Conservation (phyloP, 2,329 filamentous ascomycete species). For the Pyrenophora teres region DNA sequence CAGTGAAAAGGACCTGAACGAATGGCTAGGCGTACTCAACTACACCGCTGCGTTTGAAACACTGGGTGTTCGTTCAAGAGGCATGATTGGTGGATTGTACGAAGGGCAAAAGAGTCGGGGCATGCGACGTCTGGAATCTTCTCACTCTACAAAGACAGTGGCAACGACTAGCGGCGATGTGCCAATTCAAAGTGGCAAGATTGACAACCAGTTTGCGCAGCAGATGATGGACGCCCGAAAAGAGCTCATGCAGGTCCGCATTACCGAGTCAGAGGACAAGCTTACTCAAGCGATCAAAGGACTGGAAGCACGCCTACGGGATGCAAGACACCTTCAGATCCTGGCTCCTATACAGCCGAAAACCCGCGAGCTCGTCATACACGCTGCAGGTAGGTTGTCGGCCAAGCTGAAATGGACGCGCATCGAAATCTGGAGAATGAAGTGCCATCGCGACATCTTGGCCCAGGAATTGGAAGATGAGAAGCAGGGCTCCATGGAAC, state of each 20-base stretch:
- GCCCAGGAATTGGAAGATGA: constrained; percentile 86
- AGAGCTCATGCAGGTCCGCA: constrained; percentile 81
- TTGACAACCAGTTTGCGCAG: constrained; percentile 80
- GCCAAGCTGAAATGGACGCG: constrained; percentile 93
- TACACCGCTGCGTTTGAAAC: constrained; percentile 94
- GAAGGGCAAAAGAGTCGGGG: constrained; percentile 78
- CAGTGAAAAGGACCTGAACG: constrained; percentile 88
- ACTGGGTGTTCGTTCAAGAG: constrained; percentile 86
- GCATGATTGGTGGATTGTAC: constrained; percentile 81
- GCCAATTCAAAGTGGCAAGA: constrained; percentile 71
- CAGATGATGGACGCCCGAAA: constrained; percentile 83
- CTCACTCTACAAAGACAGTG: constrained; percentile 61
- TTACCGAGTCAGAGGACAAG: constrained; percentile 80
- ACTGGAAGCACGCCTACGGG: constrained; percentile 81
- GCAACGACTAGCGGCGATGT: constrained; percentile 75
- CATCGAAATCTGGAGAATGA: constrained; percentile 89
- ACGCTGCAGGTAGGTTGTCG: constrained; percentile 80
- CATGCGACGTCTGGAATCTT: constrained; percentile 70
- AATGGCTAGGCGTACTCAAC: constrained; percentile 95
- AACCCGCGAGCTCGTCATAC: constrained; percentile 83
- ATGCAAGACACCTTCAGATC: constrained; percentile 87
- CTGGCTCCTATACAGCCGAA: constrained; percentile 90
- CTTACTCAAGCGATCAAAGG: constrained; percentile 73
- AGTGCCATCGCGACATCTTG: constrained; percentile 88
- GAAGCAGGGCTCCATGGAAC: constrained; percentile 47